Evolutionary conservation across 208 protist species (phyloP), one percentile per base, ranked within the genome.

Genomic region (Crithidia fasciculata): DNA sequence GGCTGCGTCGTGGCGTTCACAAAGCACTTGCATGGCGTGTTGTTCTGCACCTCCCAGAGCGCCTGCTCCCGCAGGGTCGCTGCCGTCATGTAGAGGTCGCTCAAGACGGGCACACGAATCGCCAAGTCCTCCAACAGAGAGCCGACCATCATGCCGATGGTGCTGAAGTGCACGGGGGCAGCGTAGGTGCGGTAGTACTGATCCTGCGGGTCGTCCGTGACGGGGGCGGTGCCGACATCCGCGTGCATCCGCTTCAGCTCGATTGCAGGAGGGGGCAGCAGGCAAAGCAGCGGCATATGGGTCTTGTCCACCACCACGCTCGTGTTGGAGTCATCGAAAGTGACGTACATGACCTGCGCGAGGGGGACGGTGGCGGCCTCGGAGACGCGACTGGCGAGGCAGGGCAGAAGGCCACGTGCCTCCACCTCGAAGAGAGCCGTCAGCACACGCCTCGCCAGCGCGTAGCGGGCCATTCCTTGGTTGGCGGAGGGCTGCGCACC

Each of bases 221-320:
- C 50, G 10, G 60, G 18, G 8, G 52, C 44, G 19, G 59, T 18
- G 10, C 64, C 80, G 16, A 81, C 60, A 10, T 66, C 72, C 2
- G 59, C 66, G 52, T 80, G 41, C 45, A 90, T 49, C 2, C 90
- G 87, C 76, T 75, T 74, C 53, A 95, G 81, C 52, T 86, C 78
- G 19, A 91, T 81, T 18, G 90, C 87, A 0, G 82, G 65, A 0
- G 90, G 85, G 3, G 90, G 87, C 28, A 92, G 70, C 36, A 92
- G 40, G 39, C 82, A 74, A 19, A 80, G 56, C 44, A 67, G 62
- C 45, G 68, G 68, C 54, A 47, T 13, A 37, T 80, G 74, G 9
- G 82, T 60, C 65, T 65, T 56, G 52, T 82, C 82, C 41, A 82
- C 72, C 59, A 69, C 69, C 53, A 72, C 79, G 19, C 64, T 70